Base-by-base conservation (phyloP, 2,329 filamentous ascomycete species). In the Pestalotiopsis sp. region DNA sequence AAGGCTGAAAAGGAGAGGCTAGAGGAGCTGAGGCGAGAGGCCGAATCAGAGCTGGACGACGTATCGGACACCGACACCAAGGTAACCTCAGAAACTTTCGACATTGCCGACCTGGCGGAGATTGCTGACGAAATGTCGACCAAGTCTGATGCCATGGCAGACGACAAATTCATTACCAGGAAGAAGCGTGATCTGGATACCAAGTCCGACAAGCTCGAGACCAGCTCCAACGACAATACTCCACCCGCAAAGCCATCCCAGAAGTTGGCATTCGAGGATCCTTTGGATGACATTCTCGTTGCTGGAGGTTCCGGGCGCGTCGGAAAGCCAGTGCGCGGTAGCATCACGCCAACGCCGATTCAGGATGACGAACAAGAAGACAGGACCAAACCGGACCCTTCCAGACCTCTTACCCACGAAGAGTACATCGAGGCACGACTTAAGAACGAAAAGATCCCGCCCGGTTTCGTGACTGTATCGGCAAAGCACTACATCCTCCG, bases 401-500 rank as follows among this genome's bases (percentile, higher is more conserved):
- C 69, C 4, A 79, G 80, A 61, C 87, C 87, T 0, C 71, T 81
- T 36, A 84, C 83, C 1, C 89, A 91, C 71, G 76, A 84, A 65
- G 86, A 91, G 72, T 90, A 79, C 67, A 84, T 90, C 14, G 73
- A 81, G 64, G 69, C 78, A 2, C 82, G 79, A 27, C 82, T 91
- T 39, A 70, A 81, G 67, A 77, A 74, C 11, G 81, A 85, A 39
- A 76, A 76, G 2, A 74, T 90, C 1, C 85, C 85, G 3, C 81
- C 82, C 1, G 89, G 89, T 6, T 90, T 87, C 71, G 79, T 82
- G 7, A 73, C 74, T 31, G 80, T 91, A 27, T 73, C 74, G 11
- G 81, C 80, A 67, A 78, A 75, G 64, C 80, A 82, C n/a, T 92
- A 92, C 72, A 89, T 91, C 70, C 84, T 92, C 41, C 83, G 89